Evolutionary conservation across 139 green algal genomes (phyloP), one percentile per base, ranked within the genome.

Genomic region (Picochlorum sp.): DNA sequence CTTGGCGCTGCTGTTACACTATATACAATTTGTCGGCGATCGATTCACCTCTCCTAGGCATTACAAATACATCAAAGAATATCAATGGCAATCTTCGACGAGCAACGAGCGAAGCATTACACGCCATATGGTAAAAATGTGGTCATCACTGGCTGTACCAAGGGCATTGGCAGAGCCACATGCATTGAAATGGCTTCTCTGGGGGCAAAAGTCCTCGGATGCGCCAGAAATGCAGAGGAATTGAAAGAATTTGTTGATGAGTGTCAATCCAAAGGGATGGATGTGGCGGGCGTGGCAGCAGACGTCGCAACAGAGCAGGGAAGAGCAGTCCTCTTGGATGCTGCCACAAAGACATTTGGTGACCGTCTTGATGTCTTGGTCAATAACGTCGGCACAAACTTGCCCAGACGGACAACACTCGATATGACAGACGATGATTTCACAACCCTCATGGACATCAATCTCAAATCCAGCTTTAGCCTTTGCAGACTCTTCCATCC

Each of bases 361-460:
- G 60, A 55, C 44, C 30, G 58, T 10, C 37, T 72, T 21, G 34
- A 79, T 20, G 47, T 70, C 6, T 26, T 75, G 20, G 30, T 65
- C 44, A 67, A 62, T 49, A 94, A 94, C 65, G 86, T 85, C 5
- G 86, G 86, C 9, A 89, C 75, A n/a, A 94, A 94, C 60, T 73
- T 88, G 5, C 11, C 47, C n/a, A 56, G 86, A 4, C 86, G 85
- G 61, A 54, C 65, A 0, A 86, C 80, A 9, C 38, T 74, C 15
- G 76, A 88, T 1, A 88, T 77, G 68, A 85, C 76, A 15, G 55
- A 73, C 4, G 72, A 81, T 45, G 91, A 97, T 3, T 93, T 82
- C 63, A 14, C 52, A 11, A 54, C 32, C 10, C 9, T 97, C 0
- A 77, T 94, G 66, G 41, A 38, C 32, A 87, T 79, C 44, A 97